phyloP scores from a whole-genome alignment of 176 grass and related monocot genomes.

The Metroxylon sagu region DNA sequence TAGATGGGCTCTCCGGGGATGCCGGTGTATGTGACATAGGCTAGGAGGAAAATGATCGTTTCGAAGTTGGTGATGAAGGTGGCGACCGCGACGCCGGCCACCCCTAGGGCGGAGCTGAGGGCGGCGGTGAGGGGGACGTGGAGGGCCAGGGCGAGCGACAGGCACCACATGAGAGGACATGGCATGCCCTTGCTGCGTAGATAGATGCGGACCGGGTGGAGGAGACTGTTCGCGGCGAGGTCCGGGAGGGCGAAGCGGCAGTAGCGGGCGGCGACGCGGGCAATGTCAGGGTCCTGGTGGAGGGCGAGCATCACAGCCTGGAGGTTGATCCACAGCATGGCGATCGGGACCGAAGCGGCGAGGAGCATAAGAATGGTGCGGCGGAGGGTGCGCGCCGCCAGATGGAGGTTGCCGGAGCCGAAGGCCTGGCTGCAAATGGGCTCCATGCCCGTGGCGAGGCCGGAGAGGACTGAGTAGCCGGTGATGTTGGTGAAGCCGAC shows the following conservation, averaged over 20 bases:
- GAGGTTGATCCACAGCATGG: constrained; percentile 14
- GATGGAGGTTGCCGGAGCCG: constrained; percentile 14
- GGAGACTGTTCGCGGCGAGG: constrained; percentile 12
- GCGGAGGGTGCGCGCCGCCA: constrained; percentile 5
- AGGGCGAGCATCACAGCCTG: neutral
- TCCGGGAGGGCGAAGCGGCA: constrained; percentile 14
- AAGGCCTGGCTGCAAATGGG: constrained; percentile 27
- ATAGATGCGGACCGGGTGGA: constrained; percentile 16
- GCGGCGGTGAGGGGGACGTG: constrained; percentile 9
- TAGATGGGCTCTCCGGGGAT: neutral
- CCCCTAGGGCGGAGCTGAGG: constrained; percentile 12
- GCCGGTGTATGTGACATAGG: neutral
- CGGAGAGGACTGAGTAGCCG: constrained; percentile 20
- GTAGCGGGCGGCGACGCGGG: constrained; percentile 4
- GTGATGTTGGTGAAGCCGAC: constrained; percentile 25
- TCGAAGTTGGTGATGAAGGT: constrained; percentile 8
- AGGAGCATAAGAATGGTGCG: constrained; percentile 11
- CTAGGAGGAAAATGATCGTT: constrained; percentile 3
- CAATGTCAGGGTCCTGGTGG: constrained; percentile 18
- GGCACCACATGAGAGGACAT: constrained; percentile 14
- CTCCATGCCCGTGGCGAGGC: constrained; percentile 22
- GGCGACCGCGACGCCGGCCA: constrained; percentile 15
- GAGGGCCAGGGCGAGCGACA: constrained; percentile 1
- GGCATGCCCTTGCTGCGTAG: constrained; percentile 13
- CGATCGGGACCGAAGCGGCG: constrained; percentile 3